Percentiles rank a stretch among this genome's conserved stretches.
Evolutionary conservation across 225 moss, liverwort and hornwort species (phyloP).

Genomic region (Pseudoscleropodium purum): DNA sequence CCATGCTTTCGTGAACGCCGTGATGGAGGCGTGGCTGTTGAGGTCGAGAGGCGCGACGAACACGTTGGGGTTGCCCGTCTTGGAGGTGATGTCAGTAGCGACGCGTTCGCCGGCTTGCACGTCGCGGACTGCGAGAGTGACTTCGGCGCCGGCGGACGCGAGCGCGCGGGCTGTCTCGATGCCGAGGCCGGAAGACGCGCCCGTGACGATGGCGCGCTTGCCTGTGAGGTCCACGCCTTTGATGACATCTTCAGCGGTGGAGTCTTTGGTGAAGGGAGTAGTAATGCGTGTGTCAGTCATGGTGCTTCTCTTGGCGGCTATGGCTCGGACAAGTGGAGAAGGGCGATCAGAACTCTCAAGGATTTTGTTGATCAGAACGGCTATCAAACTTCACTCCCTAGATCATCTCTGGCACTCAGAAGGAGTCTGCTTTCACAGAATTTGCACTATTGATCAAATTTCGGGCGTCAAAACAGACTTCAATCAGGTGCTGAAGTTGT

Average conservation of each 20-base stretch:
- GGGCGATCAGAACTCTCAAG: background rate
- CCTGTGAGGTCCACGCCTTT: background rate
- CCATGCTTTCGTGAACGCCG: background rate
- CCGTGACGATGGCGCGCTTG: background rate
- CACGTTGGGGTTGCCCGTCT: background rate
- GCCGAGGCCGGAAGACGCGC: background rate
- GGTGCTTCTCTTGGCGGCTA: background rate
- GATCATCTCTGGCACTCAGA: background rate
- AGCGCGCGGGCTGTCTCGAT: background rate
- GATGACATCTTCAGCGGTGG: background rate
- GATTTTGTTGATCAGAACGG: background rate
- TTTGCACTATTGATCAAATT: background rate
- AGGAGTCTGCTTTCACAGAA: no score
- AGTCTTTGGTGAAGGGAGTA: background rate
- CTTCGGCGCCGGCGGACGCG: background rate
- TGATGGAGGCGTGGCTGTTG: background rate
- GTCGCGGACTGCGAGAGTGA: background rate
- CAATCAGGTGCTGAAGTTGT: background rate
- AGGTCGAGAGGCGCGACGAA: background rate
- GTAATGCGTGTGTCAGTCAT: background rate
- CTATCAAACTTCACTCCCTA: background rate
- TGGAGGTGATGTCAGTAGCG: background rate
- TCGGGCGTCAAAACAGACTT: background rate
- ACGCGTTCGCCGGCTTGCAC: background rate
- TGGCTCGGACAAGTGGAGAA: background rate